phyloP scores from a whole-genome alignment of 202 grass and related monocot species.

The Elaeis oleifera region DNA sequence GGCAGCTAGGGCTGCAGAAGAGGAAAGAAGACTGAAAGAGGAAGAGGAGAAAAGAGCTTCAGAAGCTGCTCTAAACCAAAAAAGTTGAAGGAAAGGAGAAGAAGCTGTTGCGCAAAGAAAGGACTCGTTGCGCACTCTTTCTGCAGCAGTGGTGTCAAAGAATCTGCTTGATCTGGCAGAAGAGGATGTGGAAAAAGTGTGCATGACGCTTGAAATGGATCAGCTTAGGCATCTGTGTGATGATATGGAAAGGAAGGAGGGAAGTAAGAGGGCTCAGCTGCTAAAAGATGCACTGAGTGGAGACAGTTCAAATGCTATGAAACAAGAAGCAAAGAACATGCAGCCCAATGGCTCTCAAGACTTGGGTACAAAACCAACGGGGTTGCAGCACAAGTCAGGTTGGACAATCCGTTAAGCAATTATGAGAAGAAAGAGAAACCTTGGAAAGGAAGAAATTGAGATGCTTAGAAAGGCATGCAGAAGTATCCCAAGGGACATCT shows the following conservation, averaged over 20 bases:
- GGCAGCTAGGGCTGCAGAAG: slow-evolving; percentile 56
- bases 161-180: slow-evolving; percentile 42
- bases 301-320: slow-evolving; percentile 23
- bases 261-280: slow-evolving; percentile 43
- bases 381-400: slow-evolving; percentile 13
- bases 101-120: slow-evolving; percentile 87
- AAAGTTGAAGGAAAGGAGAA: slow-evolving; percentile 95
- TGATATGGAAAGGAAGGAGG: slow-evolving; percentile 54
- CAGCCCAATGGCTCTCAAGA: slow-evolving; percentile 26
- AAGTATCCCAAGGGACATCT: slow-evolving; percentile 85
- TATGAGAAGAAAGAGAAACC: slow-evolving; percentile 83
- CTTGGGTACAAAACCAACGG: slow-evolving; percentile 26
- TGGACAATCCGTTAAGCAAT: slow-evolving; percentile 25
- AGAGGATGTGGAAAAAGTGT: slow-evolving; percentile 65
- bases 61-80: slow-evolving; percentile 65
- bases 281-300: slow-evolving; percentile 40
- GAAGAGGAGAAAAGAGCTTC: slow-evolving; percentile 68
- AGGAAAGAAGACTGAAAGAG: slow-evolving; percentile 70
- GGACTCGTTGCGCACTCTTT: slow-evolving; percentile 53
- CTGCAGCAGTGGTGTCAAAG: slow-evolving; percentile 29
- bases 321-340: slow-evolving; percentile 30
- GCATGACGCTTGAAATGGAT: slow-evolving; percentile 54
- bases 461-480: slow-evolving; percentile 78
- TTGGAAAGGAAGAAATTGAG: slow-evolving; percentile 92
- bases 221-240: slow-evolving; percentile 57